Percentiles rank a stretch among this genome's conserved stretches.
These are phyloP conservation scores for Mucor plumbeus DNA, from an alignment of 371 early-diverging fungal genomes.

Conservation along the genomic window DNA sequence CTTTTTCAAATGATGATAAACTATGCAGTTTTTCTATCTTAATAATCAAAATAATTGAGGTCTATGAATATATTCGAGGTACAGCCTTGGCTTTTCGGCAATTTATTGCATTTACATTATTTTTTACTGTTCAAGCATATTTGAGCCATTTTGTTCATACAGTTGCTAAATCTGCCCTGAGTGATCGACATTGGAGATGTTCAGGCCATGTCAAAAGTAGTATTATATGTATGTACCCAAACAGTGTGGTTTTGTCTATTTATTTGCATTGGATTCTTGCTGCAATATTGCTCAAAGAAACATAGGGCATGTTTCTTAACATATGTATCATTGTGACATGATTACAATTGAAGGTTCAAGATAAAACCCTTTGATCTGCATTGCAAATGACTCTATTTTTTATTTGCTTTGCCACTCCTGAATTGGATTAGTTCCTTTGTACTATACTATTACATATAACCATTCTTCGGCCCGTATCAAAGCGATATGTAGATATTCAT, in stretches of 20 bases:
- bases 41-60: not conserved
- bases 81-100: too few relatives aligned
- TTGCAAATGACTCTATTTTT: not conserved
- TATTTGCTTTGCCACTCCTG: not conserved
- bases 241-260: too few relatives aligned
- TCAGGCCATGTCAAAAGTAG: not conserved
- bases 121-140: too few relatives aligned
- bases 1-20: not conserved
- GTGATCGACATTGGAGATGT: not conserved
- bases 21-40: not conserved
- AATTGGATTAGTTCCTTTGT: not conserved
- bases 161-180: not conserved
- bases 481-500: not conserved
- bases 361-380: not conserved
- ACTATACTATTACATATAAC: not conserved
- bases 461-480: constrained; percentile 2
- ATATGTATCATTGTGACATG: too few relatives aligned
- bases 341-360: too few relatives aligned
- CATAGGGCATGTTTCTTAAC: too few relatives aligned
- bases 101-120: too few relatives aligned
- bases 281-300: too few relatives aligned
- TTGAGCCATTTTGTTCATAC: not conserved
- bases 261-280: too few relatives aligned
- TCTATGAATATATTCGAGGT: too few relatives aligned
- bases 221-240: too few relatives aligned